Base-by-base conservation (phyloP, 2,329 filamentous ascomycete genomes). In the Aspergillus costaricaensis region DNA sequence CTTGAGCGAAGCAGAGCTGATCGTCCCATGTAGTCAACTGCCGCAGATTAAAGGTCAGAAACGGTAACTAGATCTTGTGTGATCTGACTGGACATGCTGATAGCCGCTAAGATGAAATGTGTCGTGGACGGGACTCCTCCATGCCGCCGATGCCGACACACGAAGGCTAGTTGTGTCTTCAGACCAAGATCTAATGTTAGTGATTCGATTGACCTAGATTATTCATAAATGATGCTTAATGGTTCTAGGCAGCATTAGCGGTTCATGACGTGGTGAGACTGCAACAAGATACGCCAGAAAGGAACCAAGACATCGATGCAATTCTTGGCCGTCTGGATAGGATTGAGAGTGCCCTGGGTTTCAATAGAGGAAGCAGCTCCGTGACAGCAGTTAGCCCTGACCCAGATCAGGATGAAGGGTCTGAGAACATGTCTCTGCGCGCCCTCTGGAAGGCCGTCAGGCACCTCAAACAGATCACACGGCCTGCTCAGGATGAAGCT, bases 141-240 rank as follows among this genome's bases (percentile, higher is more conserved):
- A 23, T 72, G 70, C 60, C 70, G 70, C 32, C 67, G 70, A 53
- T 72, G 70, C 52, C 64, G 65, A 38, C 67, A 67, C 27, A 66
- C 64, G 32, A 64, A 67, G 23, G 43, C 63, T 9, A 12, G 64
- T 17, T 71, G 70, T 57, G 51, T 72, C 17, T 72, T 72, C 54
- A 71, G 68, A 48, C 70, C 70, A n/a, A 64, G 70, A 38, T 69
- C 70, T 9, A 72, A 72, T 67, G 70, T 72, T 58, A 51, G 66
- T 10, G 10, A 14, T 10, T 14, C 10, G 38, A 21, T 55, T 32
- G 23, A 25, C 7, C 7, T 14, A 8, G 2, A n/a, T 17, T n/a
- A 10, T 21, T 0, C 2, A 21, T 21, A 44, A 19, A 15, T 44
- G 14, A 19, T 51, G 51, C 58, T 65, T 12, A 62, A 38, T 6